Base-by-base conservation (phyloP, 2,329 filamentous ascomycete species). In the Cercospora citrullina region DNA sequence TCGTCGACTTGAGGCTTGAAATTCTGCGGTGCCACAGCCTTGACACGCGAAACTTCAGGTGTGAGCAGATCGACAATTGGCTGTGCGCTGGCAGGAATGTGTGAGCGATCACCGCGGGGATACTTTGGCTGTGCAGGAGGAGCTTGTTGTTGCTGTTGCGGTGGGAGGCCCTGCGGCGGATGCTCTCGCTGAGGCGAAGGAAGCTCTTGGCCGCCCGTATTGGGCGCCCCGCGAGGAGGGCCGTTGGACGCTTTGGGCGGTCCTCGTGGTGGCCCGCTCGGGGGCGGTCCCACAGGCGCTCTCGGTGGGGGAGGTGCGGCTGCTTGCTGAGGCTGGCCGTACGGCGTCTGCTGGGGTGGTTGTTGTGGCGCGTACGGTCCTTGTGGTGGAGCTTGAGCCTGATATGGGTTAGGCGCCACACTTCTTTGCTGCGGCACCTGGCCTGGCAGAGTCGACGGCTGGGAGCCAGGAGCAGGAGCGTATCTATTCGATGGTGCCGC, bases 1-100 rank as follows among this genome's bases (percentile, higher is more conserved):
- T 98, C 95, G 75, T 93, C 91, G 21, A 99, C 93, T 78, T 98
- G 94, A 14, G 89, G 86, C 71, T 92, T 90, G 82, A 95, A 97
- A 16, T 90, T 89, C n/a, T 90, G 84, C 18, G 95, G 95, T 0
- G 95, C 95, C 73, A 92, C 91, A 33, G 89, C 83, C 68, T 94
- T 94, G 65, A 99, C 91, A 36, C 93, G 91, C 75, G 94, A 90
- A 88, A 98, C 93, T 74, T 98, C 94, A 33, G 87, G 86, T 64
- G 84, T 90, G 59, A 99, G 85, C 42, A 96, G 87, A 63, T 97
- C 91, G 64, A 91, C 93, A 73, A 99, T 85, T 60, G 88, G 89
- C 77, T 90, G 89, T 14, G 94, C 92, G 62, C 85, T 84, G 12
- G 87, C 79, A 0, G 94, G 91, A 67, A 99, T 97, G 79, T 98